Base-by-base conservation (phyloP, 768 basidiomycete species). In the Hericium alpestre region DNA sequence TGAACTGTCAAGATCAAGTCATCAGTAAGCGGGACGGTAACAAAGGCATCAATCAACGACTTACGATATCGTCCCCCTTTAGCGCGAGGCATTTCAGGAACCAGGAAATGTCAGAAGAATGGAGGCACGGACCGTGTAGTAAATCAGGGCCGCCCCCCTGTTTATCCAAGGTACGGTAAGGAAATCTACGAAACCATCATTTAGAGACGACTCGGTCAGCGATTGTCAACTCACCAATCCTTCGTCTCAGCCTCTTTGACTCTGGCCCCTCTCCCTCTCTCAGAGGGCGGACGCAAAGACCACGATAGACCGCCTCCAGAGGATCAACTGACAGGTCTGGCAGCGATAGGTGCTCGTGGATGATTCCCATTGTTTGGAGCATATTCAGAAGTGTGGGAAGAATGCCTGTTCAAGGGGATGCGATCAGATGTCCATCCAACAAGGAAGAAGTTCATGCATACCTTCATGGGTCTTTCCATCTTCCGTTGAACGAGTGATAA, bases 21-120 rank as follows among this genome's bases (percentile, higher is more conserved):
- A 23, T 2, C 23, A 54, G 25, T 56, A 46, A 37, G 9, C 56
- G 32, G 54, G 47, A 16, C 1, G 22, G 64, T 23, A 27, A 40
- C 38, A 38, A 43, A 53, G 38, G 41, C 53, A 5, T 32, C 8
- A 32, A 32, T 32, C 32, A 10, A 32, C 32, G 9, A 47, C 87
- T 63, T 62, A 92, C 92, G 54, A 95, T 90, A 64, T 94, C 90
- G 65, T 95, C 93, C 2, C 93, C 93, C 84, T 86, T 32, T 32
- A 32, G 8, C 32, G 32, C 32, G 32, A 32, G 9, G 32, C 32
- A 32, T 6, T 32, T 32, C 32, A 32, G 62, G 27, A 52, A 11
- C 27, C n/a, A 37, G 37, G 49, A 37, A 41, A 20, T 9, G 9
- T 20, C 40, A 15, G 4, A 39, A 12, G 32, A 49, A 12, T 13